Conservation (phyloP, 2,329 filamentous ascomycete genomes). For the Aspergillus versicolor region DNA sequence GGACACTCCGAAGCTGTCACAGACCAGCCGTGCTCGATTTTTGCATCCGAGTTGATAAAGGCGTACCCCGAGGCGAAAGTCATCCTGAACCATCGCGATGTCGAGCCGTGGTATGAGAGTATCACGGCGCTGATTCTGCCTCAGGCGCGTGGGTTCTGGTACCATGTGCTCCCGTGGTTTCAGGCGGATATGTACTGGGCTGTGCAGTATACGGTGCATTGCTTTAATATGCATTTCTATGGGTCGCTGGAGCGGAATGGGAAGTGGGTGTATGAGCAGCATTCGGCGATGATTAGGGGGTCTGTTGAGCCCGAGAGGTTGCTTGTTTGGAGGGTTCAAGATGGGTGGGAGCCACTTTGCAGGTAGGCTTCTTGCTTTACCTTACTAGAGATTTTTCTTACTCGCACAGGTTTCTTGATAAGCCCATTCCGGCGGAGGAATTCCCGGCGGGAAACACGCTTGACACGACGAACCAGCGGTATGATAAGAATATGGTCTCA, state of each 20-base stretch:
- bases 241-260: slow-evolving; percentile 8
- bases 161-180: slow-evolving; percentile 5
- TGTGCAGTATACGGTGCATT: background rate
- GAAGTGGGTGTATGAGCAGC: slow-evolving; percentile 15
- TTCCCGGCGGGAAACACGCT: slow-evolving; percentile 13
- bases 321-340: slow-evolving; percentile 12
- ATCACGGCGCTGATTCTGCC: slow-evolving; percentile 1
- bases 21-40: slow-evolving; percentile 17
- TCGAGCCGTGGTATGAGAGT: slow-evolving; percentile 18
- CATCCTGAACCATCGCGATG: slow-evolving; percentile 22
- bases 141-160: background rate
- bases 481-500: background rate
- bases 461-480: background rate
- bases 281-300: slow-evolving; percentile 7
- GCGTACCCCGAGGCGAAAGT: slow-evolving; percentile 28
- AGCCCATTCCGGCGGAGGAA: background rate
- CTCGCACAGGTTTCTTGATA: slow-evolving; percentile 11
- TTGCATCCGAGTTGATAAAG: slow-evolving; percentile 21
- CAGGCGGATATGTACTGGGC: slow-evolving; percentile 15
- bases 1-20: slow-evolving; percentile 19
- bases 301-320: slow-evolving; percentile 4
- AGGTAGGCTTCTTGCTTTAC: background rate
- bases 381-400: background rate
- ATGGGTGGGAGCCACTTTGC: slow-evolving; percentile 21
- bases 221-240: background rate